phyloP scores from a whole-genome alignment of 306 rosid genomes.

The Rubus idaeus region DNA sequence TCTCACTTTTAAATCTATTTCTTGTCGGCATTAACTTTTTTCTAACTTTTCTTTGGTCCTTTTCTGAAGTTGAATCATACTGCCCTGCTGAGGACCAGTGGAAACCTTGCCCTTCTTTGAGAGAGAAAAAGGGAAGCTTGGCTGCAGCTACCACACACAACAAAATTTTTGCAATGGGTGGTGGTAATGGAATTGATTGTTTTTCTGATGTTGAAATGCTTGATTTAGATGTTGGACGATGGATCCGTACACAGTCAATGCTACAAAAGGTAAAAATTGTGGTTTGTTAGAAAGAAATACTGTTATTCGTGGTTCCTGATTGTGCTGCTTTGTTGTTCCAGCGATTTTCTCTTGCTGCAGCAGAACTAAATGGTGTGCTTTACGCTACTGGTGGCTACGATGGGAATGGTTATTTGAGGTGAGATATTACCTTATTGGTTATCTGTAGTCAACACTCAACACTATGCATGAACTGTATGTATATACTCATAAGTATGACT shows the following conservation, averaged over 20 bases:
- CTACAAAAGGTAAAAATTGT: conserved; percentile 48
- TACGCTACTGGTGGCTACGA: conserved; percentile 61
- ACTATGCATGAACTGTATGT: neutral
- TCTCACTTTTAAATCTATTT: conserved; percentile 18
- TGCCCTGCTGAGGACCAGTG: conserved; percentile 48
- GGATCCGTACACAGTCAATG: conserved; percentile 59
- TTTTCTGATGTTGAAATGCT: conserved; percentile 62
- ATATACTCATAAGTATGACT: neutral
- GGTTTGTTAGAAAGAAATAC: neutral
- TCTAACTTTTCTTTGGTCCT: conserved; percentile 20
- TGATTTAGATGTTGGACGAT: conserved; percentile 58
- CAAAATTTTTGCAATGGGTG: conserved; percentile 50
- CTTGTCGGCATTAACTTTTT: conserved; percentile 8
- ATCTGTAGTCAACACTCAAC: neutral
- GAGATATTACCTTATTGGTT: conserved; percentile 29
- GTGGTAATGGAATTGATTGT: conserved; percentile 42
- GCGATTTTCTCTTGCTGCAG: conserved; percentile 53
- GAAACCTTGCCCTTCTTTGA: conserved; percentile 67
- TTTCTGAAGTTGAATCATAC: conserved; percentile 71
- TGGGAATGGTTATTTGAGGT: conserved; percentile 54
- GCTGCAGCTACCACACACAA: conserved; percentile 45
- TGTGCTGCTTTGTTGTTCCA: conserved; percentile 34
- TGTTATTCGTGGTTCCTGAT: conserved; percentile 12
- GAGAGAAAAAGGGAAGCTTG: conserved; percentile 66
- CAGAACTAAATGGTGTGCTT: conserved; percentile 44